These are phyloP conservation scores for Scedosporium minutisporum DNA, from an alignment of 2,329 filamentous ascomycete species.

Conservation along the genomic window DNA sequence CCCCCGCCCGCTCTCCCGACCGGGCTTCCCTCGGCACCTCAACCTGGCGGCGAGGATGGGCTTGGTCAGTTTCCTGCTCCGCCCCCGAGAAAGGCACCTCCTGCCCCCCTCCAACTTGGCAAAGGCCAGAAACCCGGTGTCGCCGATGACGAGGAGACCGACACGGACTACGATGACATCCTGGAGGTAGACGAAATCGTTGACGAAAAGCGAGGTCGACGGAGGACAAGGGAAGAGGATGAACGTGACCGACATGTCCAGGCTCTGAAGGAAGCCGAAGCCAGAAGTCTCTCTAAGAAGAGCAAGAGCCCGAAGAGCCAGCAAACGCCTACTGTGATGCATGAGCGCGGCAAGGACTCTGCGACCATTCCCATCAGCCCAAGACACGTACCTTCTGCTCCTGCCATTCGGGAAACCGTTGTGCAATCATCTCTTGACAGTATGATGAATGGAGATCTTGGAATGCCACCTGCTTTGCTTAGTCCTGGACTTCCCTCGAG, in stretches of 20 bases:
- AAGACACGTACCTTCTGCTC: conserved; percentile 20
- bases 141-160: conserved; percentile 54
- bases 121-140: conserved; percentile 16
- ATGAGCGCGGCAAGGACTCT: conserved; percentile 7
- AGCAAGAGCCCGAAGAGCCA: conserved; percentile 41
- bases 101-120: conserved; percentile 69
- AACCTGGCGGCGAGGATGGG: conserved; percentile 32
- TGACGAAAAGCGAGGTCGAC: conserved; percentile 57
- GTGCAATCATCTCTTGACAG: conserved; percentile 41
- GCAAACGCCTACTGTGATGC: conserved; percentile 10
- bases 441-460: conserved; percentile 32
- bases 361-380: conserved; percentile 27
- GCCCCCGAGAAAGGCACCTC: conserved; percentile 70
- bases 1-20: conserved; percentile 31
- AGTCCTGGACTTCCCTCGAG: conserved; percentile 53
- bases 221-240: conserved; percentile 81
- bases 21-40: conserved; percentile 26
- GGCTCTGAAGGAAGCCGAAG: conserved; percentile 57
- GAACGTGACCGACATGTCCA: conserved; percentile 65
- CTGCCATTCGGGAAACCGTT: conserved; percentile 25
- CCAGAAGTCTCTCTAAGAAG: conserved; percentile 65
- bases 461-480: conserved; percentile 34
- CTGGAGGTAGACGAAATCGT: conserved; percentile 58
- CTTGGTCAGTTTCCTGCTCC: conserved; percentile 45
- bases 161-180: conserved; percentile 76